Percentiles rank a stretch among this genome's conserved stretches.
Conservation (phyloP, 2,329 filamentous ascomycete genomes). For the Pseudonectria buxi region DNA sequence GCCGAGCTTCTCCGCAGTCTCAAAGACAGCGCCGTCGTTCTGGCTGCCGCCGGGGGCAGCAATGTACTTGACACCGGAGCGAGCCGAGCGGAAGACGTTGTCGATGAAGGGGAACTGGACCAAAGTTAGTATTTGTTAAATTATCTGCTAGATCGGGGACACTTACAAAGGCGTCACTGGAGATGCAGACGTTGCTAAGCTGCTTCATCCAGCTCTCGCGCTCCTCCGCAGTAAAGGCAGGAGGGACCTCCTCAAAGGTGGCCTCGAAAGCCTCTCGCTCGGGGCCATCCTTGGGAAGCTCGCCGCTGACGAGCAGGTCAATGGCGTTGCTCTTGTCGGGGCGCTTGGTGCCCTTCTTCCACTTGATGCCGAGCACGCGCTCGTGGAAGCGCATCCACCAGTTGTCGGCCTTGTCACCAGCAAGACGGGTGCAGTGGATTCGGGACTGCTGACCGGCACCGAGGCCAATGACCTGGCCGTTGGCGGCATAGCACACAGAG, state of each 20-base stretch:
- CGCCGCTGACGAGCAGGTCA: constrained; percentile 85
- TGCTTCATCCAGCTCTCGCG: constrained; percentile 78
- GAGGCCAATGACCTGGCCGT: constrained; percentile 88
- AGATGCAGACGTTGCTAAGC: constrained; percentile 75
- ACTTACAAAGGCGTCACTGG: constrained; percentile 91
- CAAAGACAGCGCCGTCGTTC: constrained; percentile 74
- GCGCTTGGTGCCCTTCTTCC: constrained; percentile 96
- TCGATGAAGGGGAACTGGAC: constrained; percentile 91
- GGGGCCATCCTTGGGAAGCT: constrained; percentile 74
- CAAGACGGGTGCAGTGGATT: constrained; percentile 96
- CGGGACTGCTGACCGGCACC: constrained; percentile 95
- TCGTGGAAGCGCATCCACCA: constrained; percentile 99
- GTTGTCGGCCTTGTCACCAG: constrained; percentile 97
- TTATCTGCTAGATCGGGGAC: neutral
- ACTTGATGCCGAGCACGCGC: constrained; percentile 79
- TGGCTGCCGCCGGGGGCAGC: constrained; percentile 88
- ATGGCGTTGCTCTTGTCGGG: constrained; percentile 98
- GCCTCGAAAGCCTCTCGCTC: constrained; percentile 84
- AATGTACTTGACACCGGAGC: constrained; percentile 92
- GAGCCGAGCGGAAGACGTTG: constrained; percentile 86
- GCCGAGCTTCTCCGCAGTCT: constrained; percentile 83
- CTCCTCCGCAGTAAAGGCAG: constrained; percentile 76
- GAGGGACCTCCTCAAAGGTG: constrained; percentile 83
- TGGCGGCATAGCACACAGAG: constrained; percentile 93
- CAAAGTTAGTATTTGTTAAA: constrained; percentile 16